Evolutionary conservation across 2,329 filamentous ascomycete species (phyloP), one percentile per base, ranked within the genome.

Genomic region (Chaetomium olivaceum): DNA sequence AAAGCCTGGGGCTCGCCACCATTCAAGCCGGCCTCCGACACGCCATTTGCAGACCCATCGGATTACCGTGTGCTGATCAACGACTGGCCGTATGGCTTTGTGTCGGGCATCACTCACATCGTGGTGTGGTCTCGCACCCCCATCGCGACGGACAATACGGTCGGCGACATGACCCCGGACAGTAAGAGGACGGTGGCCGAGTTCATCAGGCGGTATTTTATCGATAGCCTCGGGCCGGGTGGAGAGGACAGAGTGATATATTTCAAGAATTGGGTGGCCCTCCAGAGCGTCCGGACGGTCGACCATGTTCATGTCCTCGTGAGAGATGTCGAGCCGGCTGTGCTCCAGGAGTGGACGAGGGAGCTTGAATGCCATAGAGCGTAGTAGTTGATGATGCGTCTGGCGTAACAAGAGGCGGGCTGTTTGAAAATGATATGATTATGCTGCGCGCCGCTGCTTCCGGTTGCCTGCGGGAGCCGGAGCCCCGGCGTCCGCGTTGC

Each of bases 211-310:
- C 82, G 80, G 68, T 89, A 84, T 19, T 97, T 97, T 74, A 80
- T 85, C 39, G 80, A 84, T n/a, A 78, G 77, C 33, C 78, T 91
- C 14, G 83, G 82, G 0, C 75, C 77, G 0, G 79, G 77, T 3
- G 83, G 82, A n/a, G 77, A 79, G 64, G 78, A 82, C 6, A 80
- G 78, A 58, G 86, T 89, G 54, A 76, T 93, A 67, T 98, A 93
- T 92, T 97, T 97, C 80, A 96, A 94, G 83, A 97, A 97, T 73
- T 97, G 93, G 93, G 88, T 87, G 66, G 87, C 88, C 29, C 79
- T 97, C 75, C 96, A 97, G 81, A 96, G 91, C 72, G 90, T 97
- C 51, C 87, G 93, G 72, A 86, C 91, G 2, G 82, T 97, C 56
- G 93, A 97, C 80, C 94, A 97, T 76, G 89, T 97, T 73, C 94